Conservation (phyloP, 1,284 basidiomycete genomes). For the Chalciporus piperatoides region DNA sequence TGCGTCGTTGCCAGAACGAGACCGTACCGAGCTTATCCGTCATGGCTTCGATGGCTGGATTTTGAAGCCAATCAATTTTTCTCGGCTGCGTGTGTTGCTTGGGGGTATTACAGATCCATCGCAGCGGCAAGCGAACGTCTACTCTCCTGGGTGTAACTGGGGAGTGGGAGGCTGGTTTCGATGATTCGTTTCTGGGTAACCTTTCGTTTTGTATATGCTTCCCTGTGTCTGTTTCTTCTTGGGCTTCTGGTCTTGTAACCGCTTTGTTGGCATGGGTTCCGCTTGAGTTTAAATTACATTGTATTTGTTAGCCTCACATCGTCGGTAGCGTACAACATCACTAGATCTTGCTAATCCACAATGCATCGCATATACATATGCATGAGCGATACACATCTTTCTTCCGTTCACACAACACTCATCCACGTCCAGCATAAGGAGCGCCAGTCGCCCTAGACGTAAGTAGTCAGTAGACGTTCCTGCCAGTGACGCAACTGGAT, state of each 20-base stretch:
- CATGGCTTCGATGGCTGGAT: conserved; percentile 83
- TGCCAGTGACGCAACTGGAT: not conserved
- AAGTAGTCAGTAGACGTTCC: not conserved
- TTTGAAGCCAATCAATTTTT: conserved; percentile 83
- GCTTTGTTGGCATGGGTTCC: too few relatives aligned
- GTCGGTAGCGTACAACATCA: not conserved
- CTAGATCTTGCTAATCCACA: not conserved
- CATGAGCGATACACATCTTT: not conserved
- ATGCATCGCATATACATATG: not conserved
- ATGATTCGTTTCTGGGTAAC: not conserved
- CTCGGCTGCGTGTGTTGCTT: conserved; percentile 59
- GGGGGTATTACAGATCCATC: conserved; percentile 53
- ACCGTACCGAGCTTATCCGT: conserved; percentile 55
- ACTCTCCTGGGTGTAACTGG: conserved; percentile 60
- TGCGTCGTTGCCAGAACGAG: conserved; percentile 67
- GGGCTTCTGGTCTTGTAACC: not conserved
- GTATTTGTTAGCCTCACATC: not conserved
- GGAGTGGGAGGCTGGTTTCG: conserved; percentile 68
- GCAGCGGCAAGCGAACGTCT: conserved; percentile 56
- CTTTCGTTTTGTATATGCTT: not conserved
- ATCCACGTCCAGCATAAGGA: conserved; percentile 64
- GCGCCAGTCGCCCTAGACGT: conserved; percentile 49
- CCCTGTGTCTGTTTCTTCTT: too few relatives aligned
- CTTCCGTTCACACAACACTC: not conserved
- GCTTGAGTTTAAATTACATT: not conserved